Evolutionary conservation across 2,329 filamentous ascomycete genomes (phyloP), one percentile per base, ranked within the genome.

Genomic region (Fusarium nematophilum): DNA sequence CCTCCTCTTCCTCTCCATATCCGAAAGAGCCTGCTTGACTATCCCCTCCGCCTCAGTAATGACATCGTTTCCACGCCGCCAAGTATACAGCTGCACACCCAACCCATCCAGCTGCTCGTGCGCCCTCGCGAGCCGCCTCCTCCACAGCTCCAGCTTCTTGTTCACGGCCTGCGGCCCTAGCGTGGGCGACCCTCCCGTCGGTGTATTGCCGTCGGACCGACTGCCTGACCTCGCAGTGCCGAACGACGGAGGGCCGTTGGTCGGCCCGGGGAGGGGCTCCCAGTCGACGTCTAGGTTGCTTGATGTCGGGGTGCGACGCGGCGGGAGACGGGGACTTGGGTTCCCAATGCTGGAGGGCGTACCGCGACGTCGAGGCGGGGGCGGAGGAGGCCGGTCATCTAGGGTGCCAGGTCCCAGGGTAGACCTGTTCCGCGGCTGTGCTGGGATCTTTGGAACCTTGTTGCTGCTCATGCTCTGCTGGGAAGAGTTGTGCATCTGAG

Each of bases 61-160:
- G 7, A 91, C 89, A 76, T 95, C 91, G 23, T 81, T 79, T 0
- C 91, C 91, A 9, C 83, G 83, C 34, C 89, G 81, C 91, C 91
- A 95, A 15, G 84, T 91, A 60, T 90, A 86, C 29, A 95, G 71
- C 62, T 83, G 77, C 1, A 95, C 89, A 4, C 89, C 89, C 31
- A 87, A 78, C 5, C 79, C 77, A n/a, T 85, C 84, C 9, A 94
- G 79, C 31, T 78, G 74, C 25, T 86, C 78, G 60, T 90, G 86
- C 4, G 91, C 90, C 37, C 85, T 78, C 34, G 82, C 83, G 77
- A 91, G 85, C 33, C 91, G 78, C 51, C 87, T 83, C 58, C 82
- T 80, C 91, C 91, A 95, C 40, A 92, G 70, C 56, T 89, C 88
- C 50, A 92, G 79, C 62, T 91, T 89, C 76, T 90, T 92, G 72